Evolutionary conservation across 768 basidiomycete genomes (phyloP).

Genomic region (Amanita inopinata): DNA sequence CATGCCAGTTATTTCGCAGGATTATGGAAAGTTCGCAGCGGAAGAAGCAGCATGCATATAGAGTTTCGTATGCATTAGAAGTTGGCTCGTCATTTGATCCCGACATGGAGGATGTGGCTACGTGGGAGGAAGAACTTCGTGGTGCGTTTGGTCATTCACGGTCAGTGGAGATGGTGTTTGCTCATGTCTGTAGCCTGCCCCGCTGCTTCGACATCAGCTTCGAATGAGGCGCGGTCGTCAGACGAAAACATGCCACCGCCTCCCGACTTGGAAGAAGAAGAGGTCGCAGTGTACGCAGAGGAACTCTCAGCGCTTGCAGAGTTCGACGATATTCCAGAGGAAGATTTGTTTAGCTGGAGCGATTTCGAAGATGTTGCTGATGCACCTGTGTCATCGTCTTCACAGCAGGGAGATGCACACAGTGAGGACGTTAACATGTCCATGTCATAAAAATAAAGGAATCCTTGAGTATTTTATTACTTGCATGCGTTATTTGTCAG

Average conservation of each 20-base stretch:
- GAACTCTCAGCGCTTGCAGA: slow-evolving; percentile 35
- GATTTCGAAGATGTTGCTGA: slow-evolving; percentile 20
- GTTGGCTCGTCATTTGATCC: slow-evolving; percentile 76
- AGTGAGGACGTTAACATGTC: slow-evolving; percentile 24
- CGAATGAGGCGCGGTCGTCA: slow-evolving; percentile 2
- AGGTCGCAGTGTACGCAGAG: slow-evolving; percentile 50
- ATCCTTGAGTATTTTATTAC: background rate
- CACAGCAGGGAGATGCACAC: background rate
- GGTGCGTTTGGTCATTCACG: background rate
- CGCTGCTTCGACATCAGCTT: slow-evolving; percentile 6
- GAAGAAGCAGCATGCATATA: slow-evolving; percentile 42
- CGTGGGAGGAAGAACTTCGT: slow-evolving; percentile 50
- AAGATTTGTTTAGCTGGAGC: slow-evolving; percentile 29
- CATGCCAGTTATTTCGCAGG: slow-evolving; percentile 49
- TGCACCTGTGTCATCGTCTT: background rate
- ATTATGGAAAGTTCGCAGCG: slow-evolving; percentile 48
- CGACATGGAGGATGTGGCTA: slow-evolving; percentile 48
- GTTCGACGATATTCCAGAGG: slow-evolving; percentile 37
- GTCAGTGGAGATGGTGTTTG: background rate
- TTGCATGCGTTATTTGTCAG: background rate
- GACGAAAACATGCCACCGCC: slow-evolving; percentile 23
- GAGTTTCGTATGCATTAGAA: slow-evolving; percentile 53
- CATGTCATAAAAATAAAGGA: slow-evolving; percentile 14
- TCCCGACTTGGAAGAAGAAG: slow-evolving; percentile 44
- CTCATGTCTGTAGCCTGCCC: slow-evolving; percentile 6